Percentiles rank a stretch among this genome's conserved stretches.
Conservation (phyloP, 2,329 filamentous ascomycete species). For the Arthrobotrys iridis region DNA sequence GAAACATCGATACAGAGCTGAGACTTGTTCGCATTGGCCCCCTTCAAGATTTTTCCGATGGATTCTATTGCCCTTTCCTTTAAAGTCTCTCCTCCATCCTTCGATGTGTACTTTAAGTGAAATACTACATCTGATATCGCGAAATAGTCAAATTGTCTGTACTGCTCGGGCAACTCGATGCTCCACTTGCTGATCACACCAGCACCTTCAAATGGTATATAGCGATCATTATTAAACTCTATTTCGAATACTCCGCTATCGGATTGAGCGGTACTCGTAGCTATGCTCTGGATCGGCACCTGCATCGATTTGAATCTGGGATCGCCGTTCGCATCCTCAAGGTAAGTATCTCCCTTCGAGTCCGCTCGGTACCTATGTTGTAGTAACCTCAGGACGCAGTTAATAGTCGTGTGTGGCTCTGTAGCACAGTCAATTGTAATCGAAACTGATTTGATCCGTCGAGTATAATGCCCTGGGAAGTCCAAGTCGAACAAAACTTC, state of each 20-base stretch:
- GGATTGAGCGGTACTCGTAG: constrained; percentile 54
- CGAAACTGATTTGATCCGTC: constrained; percentile 60
- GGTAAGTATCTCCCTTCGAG: constrained; percentile 3
- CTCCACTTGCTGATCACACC: constrained; percentile 60
- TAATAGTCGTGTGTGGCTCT: constrained; percentile 59
- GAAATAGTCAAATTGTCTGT: constrained; percentile 60
- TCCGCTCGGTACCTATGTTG: constrained; percentile 42
- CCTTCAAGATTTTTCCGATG: neutral
- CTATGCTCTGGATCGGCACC: constrained; percentile 58
- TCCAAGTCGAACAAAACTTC: constrained; percentile 62
- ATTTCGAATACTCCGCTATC: constrained; percentile 61
- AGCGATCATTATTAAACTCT: constrained; percentile 59
- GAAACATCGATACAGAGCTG: neutral
- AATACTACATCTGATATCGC: constrained; percentile 60
- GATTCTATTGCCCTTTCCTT: neutral
- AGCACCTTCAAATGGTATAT: constrained; percentile 61
- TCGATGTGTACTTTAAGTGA: constrained; percentile 60
- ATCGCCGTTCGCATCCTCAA: neutral
- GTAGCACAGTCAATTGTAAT: constrained; percentile 60
- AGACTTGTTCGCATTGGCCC: neutral
- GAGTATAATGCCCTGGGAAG: constrained; percentile 62
- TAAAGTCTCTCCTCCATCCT: constrained; percentile 58
- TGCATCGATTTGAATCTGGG: constrained; percentile 50
- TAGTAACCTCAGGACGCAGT: constrained; percentile 56
- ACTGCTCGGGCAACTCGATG: constrained; percentile 57